These are phyloP conservation scores for Martiniozyma asiatica DNA, from an alignment of 1,139 yeast species.

Conservation along the genomic window DNA sequence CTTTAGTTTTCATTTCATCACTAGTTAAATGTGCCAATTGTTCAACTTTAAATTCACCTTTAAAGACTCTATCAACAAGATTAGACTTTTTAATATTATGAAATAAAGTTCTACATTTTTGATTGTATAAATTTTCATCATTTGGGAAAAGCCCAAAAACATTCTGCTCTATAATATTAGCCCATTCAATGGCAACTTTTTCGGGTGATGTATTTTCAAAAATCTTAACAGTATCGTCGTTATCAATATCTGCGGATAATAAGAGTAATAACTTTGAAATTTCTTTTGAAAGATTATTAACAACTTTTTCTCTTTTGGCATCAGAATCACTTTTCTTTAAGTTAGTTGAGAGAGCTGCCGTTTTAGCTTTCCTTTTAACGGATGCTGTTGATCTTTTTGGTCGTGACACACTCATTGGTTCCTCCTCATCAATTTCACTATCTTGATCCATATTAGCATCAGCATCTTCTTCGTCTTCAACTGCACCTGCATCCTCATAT, in stretches of 20 bases:
- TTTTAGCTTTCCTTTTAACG: conserved; percentile 1
- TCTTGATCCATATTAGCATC: conserved; percentile 8
- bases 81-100: conserved; percentile 42
- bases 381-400: too few relatives aligned
- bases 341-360: conserved; percentile 9
- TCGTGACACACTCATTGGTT: background rate
- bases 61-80: conserved; percentile 36
- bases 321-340: conserved; percentile 7
- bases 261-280: conserved; percentile 21
- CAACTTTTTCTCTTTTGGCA: conserved; percentile 27
- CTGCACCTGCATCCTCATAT: conserved; percentile 7
- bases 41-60: conserved; percentile 33
- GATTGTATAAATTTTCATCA: conserved; percentile 32
- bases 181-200: conserved; percentile 28
- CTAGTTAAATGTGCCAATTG: conserved; percentile 47
- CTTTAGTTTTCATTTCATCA: conserved; percentile 62
- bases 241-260: too few relatives aligned
- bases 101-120: conserved; percentile 39
- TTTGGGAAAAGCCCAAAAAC: conserved; percentile 22
- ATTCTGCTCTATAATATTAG: conserved; percentile 32
- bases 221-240: conserved; percentile 6
- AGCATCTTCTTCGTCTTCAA: conserved; percentile 10
- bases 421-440: conserved; percentile 5
- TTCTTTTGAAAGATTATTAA: conserved; percentile 27
- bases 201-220: conserved; percentile 18